A percentile compares a stretch with the other conserved stretches of the same genome.
Conservation (phyloP, 257 asterid genomes). For the Asclepias syriaca region DNA sequence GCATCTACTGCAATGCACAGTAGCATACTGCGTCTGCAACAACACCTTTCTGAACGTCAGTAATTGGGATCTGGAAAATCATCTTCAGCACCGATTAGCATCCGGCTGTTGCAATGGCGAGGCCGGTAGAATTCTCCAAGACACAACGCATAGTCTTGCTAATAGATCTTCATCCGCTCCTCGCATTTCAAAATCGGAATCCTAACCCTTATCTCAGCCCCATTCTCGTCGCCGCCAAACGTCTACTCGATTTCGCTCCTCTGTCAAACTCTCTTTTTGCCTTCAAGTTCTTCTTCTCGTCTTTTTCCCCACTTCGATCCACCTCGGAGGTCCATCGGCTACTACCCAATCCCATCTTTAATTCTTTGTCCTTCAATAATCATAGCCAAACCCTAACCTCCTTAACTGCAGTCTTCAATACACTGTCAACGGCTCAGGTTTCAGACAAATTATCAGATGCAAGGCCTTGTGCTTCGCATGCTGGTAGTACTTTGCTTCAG, state of each 20-base stretch:
- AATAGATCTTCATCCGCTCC: slow-evolving; percentile 74
- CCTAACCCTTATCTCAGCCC: slow-evolving; percentile 50
- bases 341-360: slow-evolving; percentile 25
- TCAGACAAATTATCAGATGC: slow-evolving; percentile 14
- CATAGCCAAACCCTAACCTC: slow-evolving; percentile 25
- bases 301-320: slow-evolving; percentile 63
- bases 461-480: slow-evolving; percentile 29
- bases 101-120: slow-evolving; percentile 32
- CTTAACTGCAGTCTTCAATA: slow-evolving; percentile 13
- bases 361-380: slow-evolving; percentile 49
- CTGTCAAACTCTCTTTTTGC: slow-evolving; percentile 61
- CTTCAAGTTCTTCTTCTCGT: slow-evolving; percentile 71
- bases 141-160: slow-evolving; percentile 66
- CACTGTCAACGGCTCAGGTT: slow-evolving; percentile 11
- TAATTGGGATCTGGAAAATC: background rate
- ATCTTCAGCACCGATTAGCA: slow-evolving; percentile 21
- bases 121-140: slow-evolving; percentile 43
- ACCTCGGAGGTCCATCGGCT: slow-evolving; percentile 41
- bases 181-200: slow-evolving; percentile 43
- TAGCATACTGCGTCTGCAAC: background rate
- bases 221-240: slow-evolving; percentile 45
- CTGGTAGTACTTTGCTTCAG: slow-evolving; percentile 57
- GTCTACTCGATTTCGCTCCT: slow-evolving; percentile 58
- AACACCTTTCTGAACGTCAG: background rate
- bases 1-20: background rate